Percentiles rank a stretch among this genome's conserved stretches.
These are phyloP conservation scores for Austroboletus eburneus DNA, from an alignment of 768 basidiomycete genomes.

Conservation along the genomic window DNA sequence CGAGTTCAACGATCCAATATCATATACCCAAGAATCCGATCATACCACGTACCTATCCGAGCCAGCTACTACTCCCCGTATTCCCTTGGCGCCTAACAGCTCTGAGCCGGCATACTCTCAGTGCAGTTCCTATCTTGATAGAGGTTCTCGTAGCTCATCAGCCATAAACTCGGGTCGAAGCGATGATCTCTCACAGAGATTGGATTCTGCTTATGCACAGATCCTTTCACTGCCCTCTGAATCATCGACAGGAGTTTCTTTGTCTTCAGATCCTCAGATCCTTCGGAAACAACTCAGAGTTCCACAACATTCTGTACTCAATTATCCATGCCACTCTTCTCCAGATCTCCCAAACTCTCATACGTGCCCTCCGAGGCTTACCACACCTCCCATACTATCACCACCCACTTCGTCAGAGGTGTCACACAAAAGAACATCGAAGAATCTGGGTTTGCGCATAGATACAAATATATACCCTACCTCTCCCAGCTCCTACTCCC, in stretches of 20 bases:
- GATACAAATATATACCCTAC: slow-evolving; percentile 3
- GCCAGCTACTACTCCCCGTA: not conserved
- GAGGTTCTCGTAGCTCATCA: not conserved
- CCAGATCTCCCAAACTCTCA: slow-evolving; percentile 26
- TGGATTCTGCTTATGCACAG: slow-evolving; percentile 21
- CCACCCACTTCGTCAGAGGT: not conserved
- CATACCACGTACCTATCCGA: not conserved
- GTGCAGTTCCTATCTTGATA: not conserved
- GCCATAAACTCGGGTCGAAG: slow-evolving; percentile 1
- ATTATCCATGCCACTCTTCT: slow-evolving; percentile 13
- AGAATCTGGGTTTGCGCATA: slow-evolving; percentile 1
- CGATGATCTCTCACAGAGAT: slow-evolving; percentile 20
- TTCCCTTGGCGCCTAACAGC: not conserved
- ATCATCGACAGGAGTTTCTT: slow-evolving; percentile 3
- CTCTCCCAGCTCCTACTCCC: not conserved
- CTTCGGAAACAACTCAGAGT: slow-evolving; percentile 28
- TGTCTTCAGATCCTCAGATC: slow-evolving; percentile 25
- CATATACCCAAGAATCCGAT: not conserved
- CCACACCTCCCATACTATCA: not conserved
- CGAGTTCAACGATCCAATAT: slow-evolving; percentile 20
- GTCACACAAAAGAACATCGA: not conserved
- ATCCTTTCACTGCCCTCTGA: slow-evolving; percentile 21
- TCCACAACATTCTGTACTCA: slow-evolving; percentile 29
- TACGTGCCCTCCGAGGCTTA: not conserved
- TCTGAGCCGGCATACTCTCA: not conserved